phyloP scores from a whole-genome alignment of 306 rosid genomes.

The Ceratonia siliqua region DNA sequence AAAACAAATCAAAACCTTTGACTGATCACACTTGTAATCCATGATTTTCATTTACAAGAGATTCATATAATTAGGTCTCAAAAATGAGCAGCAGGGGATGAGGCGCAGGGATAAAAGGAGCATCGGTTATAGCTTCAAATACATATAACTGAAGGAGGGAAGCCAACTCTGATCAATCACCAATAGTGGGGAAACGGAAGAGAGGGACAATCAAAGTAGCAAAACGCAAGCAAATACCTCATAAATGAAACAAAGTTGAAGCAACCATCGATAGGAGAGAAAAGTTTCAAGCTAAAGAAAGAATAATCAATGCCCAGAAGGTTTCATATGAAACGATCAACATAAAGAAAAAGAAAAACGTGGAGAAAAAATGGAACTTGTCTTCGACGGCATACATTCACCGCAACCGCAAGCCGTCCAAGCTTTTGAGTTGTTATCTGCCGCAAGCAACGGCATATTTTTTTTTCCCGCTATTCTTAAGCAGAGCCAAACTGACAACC shows the following conservation, averaged over 20 bases:
- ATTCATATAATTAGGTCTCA: background rate
- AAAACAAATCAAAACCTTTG: background rate
- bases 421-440: conserved; percentile 41
- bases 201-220: background rate
- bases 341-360: conserved; percentile 16
- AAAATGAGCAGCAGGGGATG: background rate
- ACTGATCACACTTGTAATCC: conserved; percentile 26
- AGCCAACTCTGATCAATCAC: conserved; percentile 11
- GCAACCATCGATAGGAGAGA: conserved; percentile 30
- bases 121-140: background rate
- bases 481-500: background rate
- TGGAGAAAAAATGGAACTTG: conserved; percentile 33
- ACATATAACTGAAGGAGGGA: background rate
- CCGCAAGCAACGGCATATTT: conserved; percentile 40
- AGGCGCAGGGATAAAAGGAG: background rate
- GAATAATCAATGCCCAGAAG: conserved; percentile 20
- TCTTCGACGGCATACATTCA: conserved; percentile 44
- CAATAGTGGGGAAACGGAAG: conserved; percentile 4
- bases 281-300: conserved; percentile 18
- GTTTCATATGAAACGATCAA: conserved; percentile 37
- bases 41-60: conserved; percentile 17
- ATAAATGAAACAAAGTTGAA: conserved; percentile 13
- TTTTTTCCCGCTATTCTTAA: background rate
- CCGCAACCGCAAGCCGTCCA: conserved; percentile 28
- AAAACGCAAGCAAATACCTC: conserved; percentile 25